These are phyloP conservation scores for Phaeoacremonium minimum DNA, from an alignment of 2,329 filamentous ascomycete genomes.

Conservation along the genomic window DNA sequence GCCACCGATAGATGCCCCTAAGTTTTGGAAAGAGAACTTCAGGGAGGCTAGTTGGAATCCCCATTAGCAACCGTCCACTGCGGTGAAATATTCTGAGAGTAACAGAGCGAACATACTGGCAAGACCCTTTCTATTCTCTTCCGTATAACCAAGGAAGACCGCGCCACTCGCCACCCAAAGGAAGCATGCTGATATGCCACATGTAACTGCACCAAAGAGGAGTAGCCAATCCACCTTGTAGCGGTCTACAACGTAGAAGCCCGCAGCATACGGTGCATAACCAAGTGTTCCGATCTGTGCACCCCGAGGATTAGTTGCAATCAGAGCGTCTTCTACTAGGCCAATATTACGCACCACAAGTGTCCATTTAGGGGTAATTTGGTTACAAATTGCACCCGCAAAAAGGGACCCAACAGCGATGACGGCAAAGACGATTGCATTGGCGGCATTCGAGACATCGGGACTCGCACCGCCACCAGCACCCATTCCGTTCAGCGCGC, in stretches of 20 bases:
- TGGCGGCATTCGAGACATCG: neutral
- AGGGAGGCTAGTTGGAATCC: too few relatives aligned
- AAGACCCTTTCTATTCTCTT: constrained; percentile 10
- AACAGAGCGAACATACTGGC: too few relatives aligned
- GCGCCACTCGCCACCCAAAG: constrained; percentile 10
- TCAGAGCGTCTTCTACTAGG: neutral
- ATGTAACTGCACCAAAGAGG: neutral
- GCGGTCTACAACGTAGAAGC: neutral
- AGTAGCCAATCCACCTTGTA: neutral
- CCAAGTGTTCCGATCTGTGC: neutral
- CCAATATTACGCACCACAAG: neutral
- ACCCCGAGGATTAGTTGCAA: neutral
- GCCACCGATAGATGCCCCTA: constrained; percentile 10
- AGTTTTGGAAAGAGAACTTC: constrained; percentile 1
- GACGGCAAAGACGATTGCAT: neutral
- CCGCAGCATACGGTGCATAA: neutral
- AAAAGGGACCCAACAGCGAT: neutral
- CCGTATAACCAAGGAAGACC: constrained; percentile 10
- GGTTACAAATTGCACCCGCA: neutral
- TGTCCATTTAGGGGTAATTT: neutral
- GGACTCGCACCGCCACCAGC: neutral
- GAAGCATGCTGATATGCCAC: constrained; percentile 1
- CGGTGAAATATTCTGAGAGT: too few relatives aligned
- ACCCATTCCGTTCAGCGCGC: neutral
- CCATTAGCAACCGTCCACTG: too few relatives aligned